Evolutionary conservation across 805 yeast genomes (phyloP).

Genomic region (Wickerhamiella spandovensis): DNA sequence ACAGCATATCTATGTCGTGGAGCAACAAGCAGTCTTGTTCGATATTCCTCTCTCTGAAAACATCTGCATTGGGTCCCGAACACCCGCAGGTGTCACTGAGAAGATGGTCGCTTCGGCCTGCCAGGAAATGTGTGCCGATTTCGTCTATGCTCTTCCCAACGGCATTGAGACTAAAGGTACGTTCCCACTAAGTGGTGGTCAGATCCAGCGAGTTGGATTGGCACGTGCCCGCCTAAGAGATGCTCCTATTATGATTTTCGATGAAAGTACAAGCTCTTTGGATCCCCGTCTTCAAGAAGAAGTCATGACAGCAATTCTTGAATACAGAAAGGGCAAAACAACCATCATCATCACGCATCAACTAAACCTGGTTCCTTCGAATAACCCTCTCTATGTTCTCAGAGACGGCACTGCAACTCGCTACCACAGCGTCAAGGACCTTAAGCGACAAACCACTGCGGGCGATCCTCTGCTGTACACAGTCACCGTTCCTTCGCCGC

Average conservation of each 20-base stretch:
- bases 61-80: slow-evolving; percentile 36
- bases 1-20: slow-evolving; percentile 56
- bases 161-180: slow-evolving; percentile 41
- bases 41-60: slow-evolving; percentile 51
- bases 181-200: slow-evolving; percentile 68
- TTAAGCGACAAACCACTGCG: background rate
- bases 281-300: slow-evolving; percentile 38
- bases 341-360: slow-evolving; percentile 80
- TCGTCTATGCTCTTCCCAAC: slow-evolving; percentile 36
- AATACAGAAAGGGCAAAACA: slow-evolving; percentile 54
- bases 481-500: background rate
- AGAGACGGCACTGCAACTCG: slow-evolving; percentile 40
- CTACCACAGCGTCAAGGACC: background rate
- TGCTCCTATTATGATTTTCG: slow-evolving; percentile 64
- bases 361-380: slow-evolving; percentile 36
- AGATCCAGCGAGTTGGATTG: slow-evolving; percentile 66
- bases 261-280: slow-evolving; percentile 77
- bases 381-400: slow-evolving; percentile 49
- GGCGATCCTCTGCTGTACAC: background rate
- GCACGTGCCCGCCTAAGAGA: slow-evolving; percentile 72
- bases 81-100: slow-evolving; percentile 17
- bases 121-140: slow-evolving; percentile 37
- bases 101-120: slow-evolving; percentile 32
- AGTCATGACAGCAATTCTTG: slow-evolving; percentile 38
- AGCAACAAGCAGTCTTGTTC: slow-evolving; percentile 57